Percentiles rank a stretch among this genome's conserved stretches.
phyloP scores from a whole-genome alignment of 208 protist genomes.

The Trypanosoma theileri region DNA sequence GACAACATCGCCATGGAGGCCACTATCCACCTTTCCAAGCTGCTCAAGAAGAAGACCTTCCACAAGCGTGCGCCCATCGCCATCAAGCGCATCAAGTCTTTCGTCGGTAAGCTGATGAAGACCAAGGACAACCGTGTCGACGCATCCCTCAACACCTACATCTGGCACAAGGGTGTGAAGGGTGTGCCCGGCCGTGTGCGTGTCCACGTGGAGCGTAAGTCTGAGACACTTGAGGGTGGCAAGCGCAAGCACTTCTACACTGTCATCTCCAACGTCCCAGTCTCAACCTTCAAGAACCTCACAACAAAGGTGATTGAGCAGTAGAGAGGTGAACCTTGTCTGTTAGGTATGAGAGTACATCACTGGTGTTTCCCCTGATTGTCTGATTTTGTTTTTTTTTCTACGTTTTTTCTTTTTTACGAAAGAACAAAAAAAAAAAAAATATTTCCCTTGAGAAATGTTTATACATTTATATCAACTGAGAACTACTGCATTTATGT shows the following conservation, averaged over 20 bases:
- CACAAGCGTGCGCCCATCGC: slow-evolving; percentile 96
- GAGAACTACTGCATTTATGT: not conserved
- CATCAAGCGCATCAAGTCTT: slow-evolving; percentile 94
- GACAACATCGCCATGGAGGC: slow-evolving; percentile 94
- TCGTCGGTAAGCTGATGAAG: slow-evolving; percentile 95
- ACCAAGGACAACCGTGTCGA: slow-evolving; percentile 98
- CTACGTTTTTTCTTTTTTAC: not conserved
- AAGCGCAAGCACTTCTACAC: slow-evolving; percentile 91
- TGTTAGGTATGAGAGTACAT: not conserved
- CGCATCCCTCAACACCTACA: slow-evolving; percentile 94
- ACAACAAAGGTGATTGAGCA: slow-evolving; percentile 80
- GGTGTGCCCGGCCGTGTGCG: slow-evolving; percentile 92
- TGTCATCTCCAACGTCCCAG: slow-evolving; percentile 86
- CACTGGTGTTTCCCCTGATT: not conserved
- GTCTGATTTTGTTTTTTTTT: slow-evolving; percentile 8
- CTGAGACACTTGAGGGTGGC: slow-evolving; percentile 72
- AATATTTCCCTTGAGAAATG: not conserved
- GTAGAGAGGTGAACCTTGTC: slow-evolving; percentile 22
- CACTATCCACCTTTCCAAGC: slow-evolving; percentile 98
- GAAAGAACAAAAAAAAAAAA: slow-evolving; percentile 6
- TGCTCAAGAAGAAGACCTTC: slow-evolving; percentile 96
- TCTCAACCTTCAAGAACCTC: slow-evolving; percentile 82
- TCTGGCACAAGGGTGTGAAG: slow-evolving; percentile 97
- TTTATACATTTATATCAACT: too few species aligned
- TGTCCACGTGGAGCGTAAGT: slow-evolving; percentile 89